Evolutionary conservation across 768 basidiomycete genomes (phyloP).

Genomic region (Phaeotremella fagi): DNA sequence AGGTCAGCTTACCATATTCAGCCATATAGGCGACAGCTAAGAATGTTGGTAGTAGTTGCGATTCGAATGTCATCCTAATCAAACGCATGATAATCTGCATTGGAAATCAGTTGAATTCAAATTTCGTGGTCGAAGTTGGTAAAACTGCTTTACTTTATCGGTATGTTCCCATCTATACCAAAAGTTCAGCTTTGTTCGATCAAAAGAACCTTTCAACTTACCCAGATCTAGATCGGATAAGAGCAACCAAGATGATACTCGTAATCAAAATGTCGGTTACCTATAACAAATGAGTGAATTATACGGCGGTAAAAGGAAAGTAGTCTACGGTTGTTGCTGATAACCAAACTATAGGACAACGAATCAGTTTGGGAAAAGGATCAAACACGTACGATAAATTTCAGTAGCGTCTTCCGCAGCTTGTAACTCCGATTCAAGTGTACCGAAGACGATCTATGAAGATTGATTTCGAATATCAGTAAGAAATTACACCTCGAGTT

Average conservation of each 20-base stretch:
- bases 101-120: neutral
- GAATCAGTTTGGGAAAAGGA: neutral
- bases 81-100: constrained; percentile 7
- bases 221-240: constrained; percentile 26
- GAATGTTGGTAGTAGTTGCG: constrained; percentile 20
- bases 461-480: neutral
- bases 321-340: neutral
- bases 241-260: constrained; percentile 15
- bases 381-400: neutral
- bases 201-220: neutral
- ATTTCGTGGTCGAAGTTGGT: no score
- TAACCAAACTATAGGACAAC: neutral
- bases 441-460: constrained; percentile 23
- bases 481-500: no score
- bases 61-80: constrained; percentile 19
- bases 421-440: constrained; percentile 12
- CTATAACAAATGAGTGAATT: neutral
- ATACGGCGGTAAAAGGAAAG: no score
- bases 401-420: constrained; percentile 1
- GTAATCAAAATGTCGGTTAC: constrained; percentile 29
- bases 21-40: constrained; percentile 15
- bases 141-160: constrained; percentile 4
- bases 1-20: constrained; percentile 14
- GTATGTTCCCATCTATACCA: constrained; percentile 25
- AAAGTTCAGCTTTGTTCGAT: neutral